Evolutionary conservation across 371 early-diverging fungal species (phyloP), one percentile per base, ranked within the genome.

Genomic region (Mortierella sp.): DNA sequence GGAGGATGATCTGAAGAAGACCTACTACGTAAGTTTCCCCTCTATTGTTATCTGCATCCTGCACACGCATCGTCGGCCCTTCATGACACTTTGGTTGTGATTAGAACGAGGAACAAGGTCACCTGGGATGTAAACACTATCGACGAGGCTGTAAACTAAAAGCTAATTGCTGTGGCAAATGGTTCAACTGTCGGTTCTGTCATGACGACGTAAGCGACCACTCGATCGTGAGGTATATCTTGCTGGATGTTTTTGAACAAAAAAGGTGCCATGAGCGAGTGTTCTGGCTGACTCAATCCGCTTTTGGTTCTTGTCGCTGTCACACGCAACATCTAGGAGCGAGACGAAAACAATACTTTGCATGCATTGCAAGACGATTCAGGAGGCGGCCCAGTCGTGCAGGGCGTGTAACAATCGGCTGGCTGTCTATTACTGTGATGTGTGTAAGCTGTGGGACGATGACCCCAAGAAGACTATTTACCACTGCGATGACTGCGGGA

Each of bases 361-460:
- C 79, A 95, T 96, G 95, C 70, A 88, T 46, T 99, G 99, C 81
- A 56, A 80, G 28, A 75, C 84, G 0, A 84, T 93, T 14, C 99
- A 99, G 75, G 91, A 93, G 2, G 90, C 93, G 1, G 87, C 86
- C 2, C 89, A 94, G 64, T 68, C 56, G 9, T 99, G 99, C 67
- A 68, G 59, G 46, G 63, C 79, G 2, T 99, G 99, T 82, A 60
- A 84, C 7, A 60, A 76, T 12, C 58, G 56, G 11, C 78, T 95
- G 47, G 92, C 94, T 0, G 64, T 72, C 31, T 99, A 99, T 81
- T 99, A 92, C 79, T 99, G 99, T 80, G 80, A 86, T 43, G 89
- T 86, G 26, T 99, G 99, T 80, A 93, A 96, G 63, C 86, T 99
- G 6, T 96, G 97, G 94, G 96, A 96, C 73, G 89, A 96, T 64